A percentile compares a stretch with the other conserved stretches of the same genome.
Evolutionary conservation across 257 asterid genomes (phyloP).

Genomic region (Perilla frutescens): DNA sequence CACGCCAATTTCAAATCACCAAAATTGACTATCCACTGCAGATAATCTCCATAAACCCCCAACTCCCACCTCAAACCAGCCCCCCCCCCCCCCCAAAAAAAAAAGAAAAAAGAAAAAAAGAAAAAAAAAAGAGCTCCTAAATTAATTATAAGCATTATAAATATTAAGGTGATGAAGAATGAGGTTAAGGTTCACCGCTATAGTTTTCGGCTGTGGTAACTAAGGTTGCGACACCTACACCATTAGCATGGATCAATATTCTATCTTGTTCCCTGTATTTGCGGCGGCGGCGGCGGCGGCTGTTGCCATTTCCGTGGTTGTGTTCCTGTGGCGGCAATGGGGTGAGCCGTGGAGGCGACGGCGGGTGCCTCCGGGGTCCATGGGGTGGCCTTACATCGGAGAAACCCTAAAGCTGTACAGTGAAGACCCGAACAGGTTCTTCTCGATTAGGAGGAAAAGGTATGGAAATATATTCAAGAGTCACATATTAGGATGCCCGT

Average conservation of each 20-base stretch:
- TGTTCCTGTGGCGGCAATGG: conserved; percentile 36
- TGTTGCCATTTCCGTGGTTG: neutral
- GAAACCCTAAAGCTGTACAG: conserved; percentile 72
- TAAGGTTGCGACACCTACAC: conserved; percentile 41
- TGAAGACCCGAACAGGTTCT: conserved; percentile 67
- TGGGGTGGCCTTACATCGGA: conserved; percentile 82
- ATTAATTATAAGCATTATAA: conserved; percentile 22
- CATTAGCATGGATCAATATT: conserved; percentile 35
- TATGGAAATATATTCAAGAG: conserved; percentile 76
- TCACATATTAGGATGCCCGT: conserved; percentile 72
- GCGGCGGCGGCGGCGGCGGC: neutral
- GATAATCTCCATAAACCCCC: conserved; percentile 6
- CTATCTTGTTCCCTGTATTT: neutral
- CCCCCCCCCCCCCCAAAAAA: neutral
- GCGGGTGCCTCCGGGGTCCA: conserved; percentile 73
- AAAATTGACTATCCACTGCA: conserved; percentile 28
- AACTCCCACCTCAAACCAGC: neutral
- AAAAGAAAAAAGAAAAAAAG: neutral
- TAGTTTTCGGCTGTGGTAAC: neutral
- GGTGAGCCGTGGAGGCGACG: neutral
- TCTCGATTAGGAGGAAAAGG: conserved; percentile 59
- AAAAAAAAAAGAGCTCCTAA: neutral
- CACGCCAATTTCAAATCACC: conserved; percentile 32
- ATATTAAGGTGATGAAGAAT: neutral
- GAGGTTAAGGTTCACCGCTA: conserved; percentile 35